Percentiles rank a stretch among this genome's conserved stretches.
Conservation (phyloP, 139 green algal genomes). For the Chlamydomonas incerta region DNA sequence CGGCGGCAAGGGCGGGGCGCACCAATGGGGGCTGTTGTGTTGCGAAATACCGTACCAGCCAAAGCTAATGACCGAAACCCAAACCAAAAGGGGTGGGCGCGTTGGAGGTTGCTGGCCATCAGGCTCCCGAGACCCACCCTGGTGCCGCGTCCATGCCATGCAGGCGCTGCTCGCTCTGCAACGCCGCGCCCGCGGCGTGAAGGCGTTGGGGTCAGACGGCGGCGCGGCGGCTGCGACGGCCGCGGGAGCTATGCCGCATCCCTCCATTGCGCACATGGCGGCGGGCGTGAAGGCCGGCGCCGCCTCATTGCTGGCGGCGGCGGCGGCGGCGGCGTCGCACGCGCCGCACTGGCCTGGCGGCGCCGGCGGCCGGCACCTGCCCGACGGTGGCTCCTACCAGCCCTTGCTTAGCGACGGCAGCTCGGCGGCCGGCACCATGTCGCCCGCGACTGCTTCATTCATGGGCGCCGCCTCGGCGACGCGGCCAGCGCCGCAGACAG, state of each 20-base stretch:
- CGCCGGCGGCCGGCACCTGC: background rate
- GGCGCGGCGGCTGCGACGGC: background rate
- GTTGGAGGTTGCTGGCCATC: too few relatives aligned
- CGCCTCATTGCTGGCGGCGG: background rate
- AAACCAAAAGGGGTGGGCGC: too few relatives aligned
- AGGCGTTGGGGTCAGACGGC: conserved; percentile 8
- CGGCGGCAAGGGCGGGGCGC: too few relatives aligned
- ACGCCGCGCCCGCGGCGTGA: background rate
- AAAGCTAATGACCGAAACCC: too few relatives aligned
- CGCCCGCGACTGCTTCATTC: too few relatives aligned
- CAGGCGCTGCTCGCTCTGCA: conserved; percentile 1
- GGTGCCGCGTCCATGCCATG: too few relatives aligned
- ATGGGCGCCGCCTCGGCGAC: background rate
- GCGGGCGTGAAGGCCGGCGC: background rate
- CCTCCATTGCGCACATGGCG: background rate
- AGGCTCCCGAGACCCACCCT: too few relatives aligned
- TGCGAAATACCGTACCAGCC: too few relatives aligned
- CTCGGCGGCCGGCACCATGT: too few relatives aligned
- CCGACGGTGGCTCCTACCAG: background rate
- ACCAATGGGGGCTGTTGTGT: too few relatives aligned
- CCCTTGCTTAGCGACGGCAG: background rate
- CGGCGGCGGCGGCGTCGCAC: background rate
- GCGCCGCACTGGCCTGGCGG: background rate
- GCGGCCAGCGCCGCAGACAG: background rate
- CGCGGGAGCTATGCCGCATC: background rate